phyloP scores from a whole-genome alignment of 257 asterid genomes.

The Nicotiana tabacum region DNA sequence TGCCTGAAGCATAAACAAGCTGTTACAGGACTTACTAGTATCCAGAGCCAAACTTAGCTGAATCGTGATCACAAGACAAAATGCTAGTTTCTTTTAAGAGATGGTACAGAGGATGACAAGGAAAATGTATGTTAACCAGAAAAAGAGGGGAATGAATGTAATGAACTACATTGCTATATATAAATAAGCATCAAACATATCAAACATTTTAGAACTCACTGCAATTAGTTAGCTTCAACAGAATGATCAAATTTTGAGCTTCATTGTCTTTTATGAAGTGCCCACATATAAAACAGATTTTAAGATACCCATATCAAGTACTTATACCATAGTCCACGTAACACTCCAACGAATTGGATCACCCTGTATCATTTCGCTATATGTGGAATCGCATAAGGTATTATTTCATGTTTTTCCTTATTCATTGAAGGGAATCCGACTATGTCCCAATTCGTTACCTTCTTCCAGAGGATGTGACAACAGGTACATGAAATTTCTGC shows the following conservation, averaged over 20 bases:
- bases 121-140: not conserved
- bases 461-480: not conserved
- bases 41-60: not conserved
- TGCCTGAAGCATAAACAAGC: slow-evolving; percentile 23
- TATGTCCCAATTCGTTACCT: not conserved
- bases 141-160: not conserved
- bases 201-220: not conserved
- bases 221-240: not conserved
- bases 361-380: not conserved
- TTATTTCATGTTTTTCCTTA: not conserved
- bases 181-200: not conserved
- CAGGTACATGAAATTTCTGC: not conserved
- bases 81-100: not conserved
- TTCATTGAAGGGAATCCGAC: not conserved
- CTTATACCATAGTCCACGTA: not conserved
- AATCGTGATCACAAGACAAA: not conserved
- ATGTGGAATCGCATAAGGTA: not conserved
- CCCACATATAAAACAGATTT: not conserved
- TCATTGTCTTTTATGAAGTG: not conserved
- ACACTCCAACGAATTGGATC: not conserved
- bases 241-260: not conserved
- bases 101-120: not conserved
- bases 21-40: not conserved
- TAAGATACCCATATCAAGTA: not conserved
- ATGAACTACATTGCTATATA: not conserved